phyloP scores from a whole-genome alignment of 768 basidiomycete genomes.

The Auriscalpium orientale region DNA sequence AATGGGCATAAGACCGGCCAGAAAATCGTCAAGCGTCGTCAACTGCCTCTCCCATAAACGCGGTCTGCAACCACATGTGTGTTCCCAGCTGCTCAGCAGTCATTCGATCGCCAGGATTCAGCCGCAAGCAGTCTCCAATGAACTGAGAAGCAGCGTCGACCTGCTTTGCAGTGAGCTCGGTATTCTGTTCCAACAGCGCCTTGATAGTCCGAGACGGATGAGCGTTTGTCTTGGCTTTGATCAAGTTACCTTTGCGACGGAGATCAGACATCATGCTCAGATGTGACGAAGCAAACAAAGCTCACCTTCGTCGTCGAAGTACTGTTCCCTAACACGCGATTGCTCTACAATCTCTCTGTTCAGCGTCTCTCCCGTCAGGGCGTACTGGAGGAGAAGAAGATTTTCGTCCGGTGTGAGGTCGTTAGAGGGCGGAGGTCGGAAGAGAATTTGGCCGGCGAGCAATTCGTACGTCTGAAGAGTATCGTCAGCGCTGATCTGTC shows the following conservation, averaged over 20 bases:
- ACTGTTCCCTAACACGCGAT: neutral
- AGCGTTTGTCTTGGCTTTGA: neutral
- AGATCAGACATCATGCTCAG: neutral
- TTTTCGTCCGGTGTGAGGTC: neutral
- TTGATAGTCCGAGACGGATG: neutral
- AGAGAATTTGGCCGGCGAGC: neutral
- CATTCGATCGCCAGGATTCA: neutral
- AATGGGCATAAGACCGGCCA: too few relatives aligned
- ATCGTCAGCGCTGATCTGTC: neutral
- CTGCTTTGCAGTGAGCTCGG: neutral
- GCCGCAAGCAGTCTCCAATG: neutral
- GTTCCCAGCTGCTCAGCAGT: too few relatives aligned
- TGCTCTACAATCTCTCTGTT: neutral
- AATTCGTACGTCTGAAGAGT: neutral
- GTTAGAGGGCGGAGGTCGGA: neutral
- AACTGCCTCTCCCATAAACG: too few relatives aligned
- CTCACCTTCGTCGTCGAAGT: neutral
- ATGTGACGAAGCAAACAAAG: neutral
- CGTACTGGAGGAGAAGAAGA: neutral
- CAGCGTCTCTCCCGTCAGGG: neutral
- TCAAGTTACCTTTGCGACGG: neutral
- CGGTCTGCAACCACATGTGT: too few relatives aligned
- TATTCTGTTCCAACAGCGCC: neutral
- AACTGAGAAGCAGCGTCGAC: neutral
- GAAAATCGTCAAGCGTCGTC: too few relatives aligned